phyloP scores from a whole-genome alignment of 2,329 filamentous ascomycete species.

The Diplodia scrobiculata region DNA sequence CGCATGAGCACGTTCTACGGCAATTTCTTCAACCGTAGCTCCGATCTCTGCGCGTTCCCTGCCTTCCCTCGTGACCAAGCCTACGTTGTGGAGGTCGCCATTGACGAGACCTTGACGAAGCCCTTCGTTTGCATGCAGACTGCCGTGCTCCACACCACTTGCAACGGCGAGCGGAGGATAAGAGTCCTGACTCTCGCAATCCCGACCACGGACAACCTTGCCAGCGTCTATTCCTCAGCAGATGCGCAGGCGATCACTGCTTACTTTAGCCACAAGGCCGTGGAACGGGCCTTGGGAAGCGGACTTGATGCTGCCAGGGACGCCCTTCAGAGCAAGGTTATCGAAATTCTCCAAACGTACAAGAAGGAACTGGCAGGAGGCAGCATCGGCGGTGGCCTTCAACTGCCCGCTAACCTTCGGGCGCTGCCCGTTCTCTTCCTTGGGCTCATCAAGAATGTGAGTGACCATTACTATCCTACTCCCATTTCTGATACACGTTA shows the following conservation, averaged over 20 bases:
- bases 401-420: constrained; percentile 90
- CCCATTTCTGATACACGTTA: background rate
- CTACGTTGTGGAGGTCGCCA: constrained; percentile 97
- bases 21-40: constrained; percentile 99
- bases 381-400: constrained; percentile 82
- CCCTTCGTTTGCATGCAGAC: constrained; percentile 90
- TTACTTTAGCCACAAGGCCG: constrained; percentile 97
- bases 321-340: constrained; percentile 84
- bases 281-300: constrained; percentile 81
- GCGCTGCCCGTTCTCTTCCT: constrained; percentile 88
- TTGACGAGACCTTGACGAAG: constrained; percentile 91
- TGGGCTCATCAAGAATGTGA: constrained; percentile 91
- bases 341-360: constrained; percentile 91
- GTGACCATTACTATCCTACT: constrained; percentile 34
- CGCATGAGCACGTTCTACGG: constrained; percentile 98
- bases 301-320: constrained; percentile 90
- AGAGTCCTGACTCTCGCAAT: constrained; percentile 90
- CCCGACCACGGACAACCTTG: constrained; percentile 86
- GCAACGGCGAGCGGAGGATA: constrained; percentile 94
- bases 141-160: constrained; percentile 94
- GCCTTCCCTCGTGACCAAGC: constrained; percentile 96
- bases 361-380: constrained; percentile 94
- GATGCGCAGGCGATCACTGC: constrained; percentile 91
- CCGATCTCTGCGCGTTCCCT: constrained; percentile 95
- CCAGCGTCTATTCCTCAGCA: constrained; percentile 90